Base-by-base conservation (phyloP, 2,329 filamentous ascomycete genomes). In the Escovopsis sp. region DNA sequence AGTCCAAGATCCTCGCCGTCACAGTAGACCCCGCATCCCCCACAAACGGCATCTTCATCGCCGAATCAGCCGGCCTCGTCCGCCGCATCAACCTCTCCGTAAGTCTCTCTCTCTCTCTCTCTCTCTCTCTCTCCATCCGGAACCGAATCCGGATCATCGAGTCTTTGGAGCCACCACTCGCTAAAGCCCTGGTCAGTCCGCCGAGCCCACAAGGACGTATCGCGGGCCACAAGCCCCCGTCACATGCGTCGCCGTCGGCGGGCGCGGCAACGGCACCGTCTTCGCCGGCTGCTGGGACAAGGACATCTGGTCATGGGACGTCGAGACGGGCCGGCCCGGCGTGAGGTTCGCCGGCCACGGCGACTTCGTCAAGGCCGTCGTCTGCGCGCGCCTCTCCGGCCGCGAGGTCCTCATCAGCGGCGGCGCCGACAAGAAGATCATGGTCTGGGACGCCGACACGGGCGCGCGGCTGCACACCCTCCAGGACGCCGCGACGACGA, bases 221-320 rank as follows among this genome's bases (percentile, higher is more conserved):
- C 74, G 74, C 54, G 86, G 86, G 2, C 84, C 88, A 14, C 73
- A 72, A 37, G 81, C 85, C 4, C 91, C 91, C 1, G 68, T 94
- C 9, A 89, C 85, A 9, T 84, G 81, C 50, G 62, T 94, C 25
- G 76, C 82, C 13, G 67, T 85, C 31, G 79, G 74, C 36, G 72
- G 76, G 12, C 58, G 66, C 4, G 64, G 64, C 24, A 68, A 67
- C 45, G 61, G 59, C 39, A 81, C 71, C 1, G 56, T 95, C 10
- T 95, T 86, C 59, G 86, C 86, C 20, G 89, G 88, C 30, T 91
- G 81, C 45, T 98, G 91, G 91, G 89, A 98, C 63, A 94, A 94
- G 64, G 72, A 76, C 15, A 73, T 96, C 44, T 94, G 87, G 79
- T 83, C 81, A 29, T 95, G 86, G 83, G 71, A 84, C 52, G 64